These are phyloP conservation scores for Coemansia sp. DNA, from an alignment of 192 early-diverging fungal genomes.

Conservation along the genomic window DNA sequence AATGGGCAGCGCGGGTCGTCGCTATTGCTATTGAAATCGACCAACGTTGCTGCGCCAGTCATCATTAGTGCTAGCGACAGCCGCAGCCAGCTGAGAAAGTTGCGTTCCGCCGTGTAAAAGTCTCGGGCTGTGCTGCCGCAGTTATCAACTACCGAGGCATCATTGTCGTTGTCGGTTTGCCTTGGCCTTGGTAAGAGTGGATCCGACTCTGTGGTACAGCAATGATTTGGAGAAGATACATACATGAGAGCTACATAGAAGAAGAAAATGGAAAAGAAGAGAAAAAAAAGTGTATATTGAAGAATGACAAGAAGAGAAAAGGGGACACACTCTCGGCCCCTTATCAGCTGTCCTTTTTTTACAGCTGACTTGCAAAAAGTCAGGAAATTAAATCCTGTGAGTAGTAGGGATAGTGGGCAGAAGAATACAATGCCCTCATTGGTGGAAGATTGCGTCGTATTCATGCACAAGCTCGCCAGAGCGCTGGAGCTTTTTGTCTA, in stretches of 20 bases:
- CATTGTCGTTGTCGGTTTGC: neutral
- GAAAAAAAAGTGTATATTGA: neutral
- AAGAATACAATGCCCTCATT: neutral
- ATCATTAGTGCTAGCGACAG: constrained; percentile 36
- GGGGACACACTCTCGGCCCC: neutral
- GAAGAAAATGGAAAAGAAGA: neutral
- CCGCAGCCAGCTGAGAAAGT: constrained; percentile 50
- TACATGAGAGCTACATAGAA: neutral
- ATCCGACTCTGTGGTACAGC: constrained; percentile 5
- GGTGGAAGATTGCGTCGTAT: neutral
- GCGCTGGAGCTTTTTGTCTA: neutral
- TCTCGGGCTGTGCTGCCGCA: constrained; percentile 46
- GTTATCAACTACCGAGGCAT: constrained; percentile 17
- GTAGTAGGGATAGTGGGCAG: neutral
- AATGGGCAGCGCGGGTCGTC: neutral
- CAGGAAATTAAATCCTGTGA: constrained; percentile 1
- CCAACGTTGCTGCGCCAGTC: constrained; percentile 34
- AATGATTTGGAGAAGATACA: neutral
- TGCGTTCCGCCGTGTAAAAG: constrained; percentile 53
- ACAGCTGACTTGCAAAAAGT: neutral
- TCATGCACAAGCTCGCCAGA: neutral
- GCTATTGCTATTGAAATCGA: constrained; percentile 5
- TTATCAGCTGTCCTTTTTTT: neutral
- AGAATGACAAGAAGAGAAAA: neutral
- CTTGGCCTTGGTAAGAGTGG: neutral